Conservation (phyloP, 202 grass and related monocot species). For the Hordeum pubiflorum region DNA sequence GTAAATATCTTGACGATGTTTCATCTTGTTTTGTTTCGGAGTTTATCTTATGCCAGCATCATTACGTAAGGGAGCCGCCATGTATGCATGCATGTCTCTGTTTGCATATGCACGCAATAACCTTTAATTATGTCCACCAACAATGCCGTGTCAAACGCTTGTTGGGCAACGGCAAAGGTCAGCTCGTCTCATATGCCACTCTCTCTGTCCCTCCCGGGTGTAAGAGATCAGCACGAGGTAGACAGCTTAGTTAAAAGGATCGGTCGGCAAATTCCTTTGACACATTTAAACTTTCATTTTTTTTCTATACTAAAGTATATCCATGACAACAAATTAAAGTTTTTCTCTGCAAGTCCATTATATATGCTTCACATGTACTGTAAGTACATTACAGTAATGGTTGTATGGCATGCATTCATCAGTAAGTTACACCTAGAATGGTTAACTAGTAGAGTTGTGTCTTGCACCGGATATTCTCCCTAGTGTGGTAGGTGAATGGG, state of each 20-base stretch:
- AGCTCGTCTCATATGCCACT: not conserved
- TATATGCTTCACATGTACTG: too few species aligned
- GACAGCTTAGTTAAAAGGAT: not conserved
- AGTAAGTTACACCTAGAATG: too few species aligned
- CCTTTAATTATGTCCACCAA: conserved; percentile 16
- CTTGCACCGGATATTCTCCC: too few species aligned
- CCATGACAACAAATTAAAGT: too few species aligned
- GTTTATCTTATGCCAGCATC: not conserved
- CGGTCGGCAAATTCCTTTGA: too few species aligned
- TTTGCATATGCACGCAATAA: not conserved
- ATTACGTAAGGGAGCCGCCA: conserved; percentile 20
- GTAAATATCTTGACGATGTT: not conserved
- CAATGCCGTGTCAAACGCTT: conserved; percentile 22
- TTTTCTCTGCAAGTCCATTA: too few species aligned
- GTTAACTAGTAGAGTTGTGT: too few species aligned
- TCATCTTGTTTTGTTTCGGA: not conserved
- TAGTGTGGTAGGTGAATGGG: too few species aligned
- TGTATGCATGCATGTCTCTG: not conserved
- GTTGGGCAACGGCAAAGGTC: conserved; percentile 13
- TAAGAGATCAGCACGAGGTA: conserved; percentile 10
- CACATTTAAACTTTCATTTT: too few species aligned
- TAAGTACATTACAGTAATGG: too few species aligned
- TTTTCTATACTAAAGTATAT: too few species aligned
- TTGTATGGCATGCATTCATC: too few species aligned
- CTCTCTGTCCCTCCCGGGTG: not conserved